A percentile compares a stretch with the other conserved stretches of the same genome.
phyloP scores from a whole-genome alignment of 108 stramenopile species.

The Craspedostauros australis region DNA sequence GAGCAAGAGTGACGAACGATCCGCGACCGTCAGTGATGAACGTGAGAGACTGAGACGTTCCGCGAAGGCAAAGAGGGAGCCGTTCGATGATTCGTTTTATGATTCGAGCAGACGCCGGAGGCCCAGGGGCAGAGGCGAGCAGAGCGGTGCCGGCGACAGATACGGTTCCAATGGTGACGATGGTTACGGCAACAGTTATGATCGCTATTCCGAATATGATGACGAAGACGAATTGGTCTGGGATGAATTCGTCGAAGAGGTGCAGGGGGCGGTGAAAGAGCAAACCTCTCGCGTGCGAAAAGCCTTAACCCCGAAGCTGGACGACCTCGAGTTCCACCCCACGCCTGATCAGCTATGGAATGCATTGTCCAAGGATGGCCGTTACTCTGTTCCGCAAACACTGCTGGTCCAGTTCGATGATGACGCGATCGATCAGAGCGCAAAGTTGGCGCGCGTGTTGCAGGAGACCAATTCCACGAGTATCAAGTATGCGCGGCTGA shows the following conservation, averaged over 20 bases:
- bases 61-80: not conserved
- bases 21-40: not conserved
- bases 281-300: constrained; percentile 35
- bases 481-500: constrained; percentile 71
- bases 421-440: constrained; percentile 72
- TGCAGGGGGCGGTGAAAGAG: constrained; percentile 30
- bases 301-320: constrained; percentile 53
- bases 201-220: constrained; percentile 4
- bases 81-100: not conserved
- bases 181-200: constrained; percentile 7
- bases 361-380: constrained; percentile 30
- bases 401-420: constrained; percentile 80
- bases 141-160: not conserved
- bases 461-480: constrained; percentile 26
- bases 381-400: constrained; percentile 49
- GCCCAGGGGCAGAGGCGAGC: too few relatives aligned
- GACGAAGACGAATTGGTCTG: constrained; percentile 59
- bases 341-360: constrained; percentile 73
- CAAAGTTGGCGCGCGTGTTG: constrained; percentile 54
- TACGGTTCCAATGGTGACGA: constrained; percentile 8
- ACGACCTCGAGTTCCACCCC: constrained; percentile 70
- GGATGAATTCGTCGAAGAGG: constrained; percentile 53
- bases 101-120: not conserved
- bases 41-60: not conserved
- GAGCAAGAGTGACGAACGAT: constrained; percentile 14